phyloP scores from a whole-genome alignment of 1,284 basidiomycete species.

The Austroboletus novae-zelandiae region DNA sequence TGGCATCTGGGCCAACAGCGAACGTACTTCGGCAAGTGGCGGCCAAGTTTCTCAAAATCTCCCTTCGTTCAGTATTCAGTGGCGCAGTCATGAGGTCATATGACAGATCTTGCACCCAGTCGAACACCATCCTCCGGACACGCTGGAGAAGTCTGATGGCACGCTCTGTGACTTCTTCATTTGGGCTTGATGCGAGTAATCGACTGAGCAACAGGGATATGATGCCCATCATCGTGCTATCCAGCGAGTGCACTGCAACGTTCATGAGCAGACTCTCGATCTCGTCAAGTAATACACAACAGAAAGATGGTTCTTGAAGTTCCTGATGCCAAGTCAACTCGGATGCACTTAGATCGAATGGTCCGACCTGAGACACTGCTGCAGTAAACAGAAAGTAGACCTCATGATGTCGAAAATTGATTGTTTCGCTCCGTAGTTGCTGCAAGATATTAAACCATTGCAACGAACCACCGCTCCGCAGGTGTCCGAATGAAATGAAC shows the following conservation, averaged over 20 bases:
- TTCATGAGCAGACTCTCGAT: constrained; percentile 26
- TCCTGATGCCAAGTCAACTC: constrained; percentile 33
- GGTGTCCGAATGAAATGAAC: constrained; percentile 37
- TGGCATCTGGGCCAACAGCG: constrained; percentile 29
- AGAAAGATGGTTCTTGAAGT: constrained; percentile 31
- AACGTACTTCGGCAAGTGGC: constrained; percentile 41
- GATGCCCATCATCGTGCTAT: constrained; percentile 33
- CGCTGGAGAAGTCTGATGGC: constrained; percentile 26
- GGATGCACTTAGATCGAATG: constrained; percentile 11
- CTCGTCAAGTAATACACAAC: constrained; percentile 31
- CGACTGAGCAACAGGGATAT: constrained; percentile 34
- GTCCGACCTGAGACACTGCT: constrained; percentile 43
- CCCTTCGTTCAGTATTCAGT: constrained; percentile 23
- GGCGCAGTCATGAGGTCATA: constrained; percentile 18
- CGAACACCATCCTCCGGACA: constrained; percentile 31
- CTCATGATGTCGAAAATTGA: constrained; percentile 37
- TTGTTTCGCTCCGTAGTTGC: constrained; percentile 34
- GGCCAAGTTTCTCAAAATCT: constrained; percentile 33
- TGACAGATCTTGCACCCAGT: constrained; percentile 37
- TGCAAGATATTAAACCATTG: constrained; percentile 49
- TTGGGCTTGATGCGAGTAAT: constrained; percentile 30
- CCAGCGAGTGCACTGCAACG: constrained; percentile 38
- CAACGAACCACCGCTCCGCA: constrained; percentile 41
- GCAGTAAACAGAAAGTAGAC: constrained; percentile 40
- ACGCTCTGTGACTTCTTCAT: constrained; percentile 2